Percentiles rank a stretch among this genome's conserved stretches.
Conservation (phyloP, 2,329 filamentous ascomycete species). For the Alternaria atra region DNA sequence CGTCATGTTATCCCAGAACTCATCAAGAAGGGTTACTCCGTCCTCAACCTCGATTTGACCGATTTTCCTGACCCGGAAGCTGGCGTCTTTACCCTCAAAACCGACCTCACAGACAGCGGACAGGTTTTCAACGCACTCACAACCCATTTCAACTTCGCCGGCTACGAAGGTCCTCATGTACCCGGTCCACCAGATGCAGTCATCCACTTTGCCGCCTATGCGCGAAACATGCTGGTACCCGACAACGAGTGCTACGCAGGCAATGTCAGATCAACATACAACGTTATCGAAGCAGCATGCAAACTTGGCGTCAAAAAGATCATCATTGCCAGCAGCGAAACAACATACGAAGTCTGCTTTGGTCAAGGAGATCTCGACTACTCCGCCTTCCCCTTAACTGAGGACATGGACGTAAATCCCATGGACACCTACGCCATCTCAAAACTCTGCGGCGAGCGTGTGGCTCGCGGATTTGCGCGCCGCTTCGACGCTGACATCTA, state of each 20-base stretch:
- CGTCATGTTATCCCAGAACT: conserved; percentile 64
- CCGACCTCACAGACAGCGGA: conserved; percentile 64
- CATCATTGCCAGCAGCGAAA: conserved; percentile 67
- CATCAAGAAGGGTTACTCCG: conserved; percentile 59
- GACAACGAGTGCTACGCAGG: conserved; percentile 67
- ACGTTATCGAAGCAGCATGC: conserved; percentile 69
- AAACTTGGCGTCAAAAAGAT: conserved; percentile 70
- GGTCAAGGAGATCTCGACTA: conserved; percentile 67
- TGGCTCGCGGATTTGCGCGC: conserved; percentile 65
- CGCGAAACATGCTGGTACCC: conserved; percentile 68
- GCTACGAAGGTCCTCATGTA: conserved; percentile 56
- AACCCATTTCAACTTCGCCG: conserved; percentile 64
- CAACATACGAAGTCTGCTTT: conserved; percentile 70
- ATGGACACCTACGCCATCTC: conserved; percentile 70
- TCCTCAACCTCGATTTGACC: conserved; percentile 65
- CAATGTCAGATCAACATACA: conserved; percentile 67
- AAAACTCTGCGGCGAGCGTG: conserved; percentile 67
- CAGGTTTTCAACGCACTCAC: conserved; percentile 65
- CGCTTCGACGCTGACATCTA: conserved; percentile 68
- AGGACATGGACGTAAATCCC: conserved; percentile 67
- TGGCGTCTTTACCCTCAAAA: conserved; percentile 63
- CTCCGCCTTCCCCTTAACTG: conserved; percentile 66
- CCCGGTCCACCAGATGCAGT: conserved; percentile 65
- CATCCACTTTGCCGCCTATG: conserved; percentile 68
- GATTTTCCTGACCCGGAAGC: conserved; percentile 55